Conservation (phyloP, 345 rosid genomes). For the Noccaea caerulescens region DNA sequence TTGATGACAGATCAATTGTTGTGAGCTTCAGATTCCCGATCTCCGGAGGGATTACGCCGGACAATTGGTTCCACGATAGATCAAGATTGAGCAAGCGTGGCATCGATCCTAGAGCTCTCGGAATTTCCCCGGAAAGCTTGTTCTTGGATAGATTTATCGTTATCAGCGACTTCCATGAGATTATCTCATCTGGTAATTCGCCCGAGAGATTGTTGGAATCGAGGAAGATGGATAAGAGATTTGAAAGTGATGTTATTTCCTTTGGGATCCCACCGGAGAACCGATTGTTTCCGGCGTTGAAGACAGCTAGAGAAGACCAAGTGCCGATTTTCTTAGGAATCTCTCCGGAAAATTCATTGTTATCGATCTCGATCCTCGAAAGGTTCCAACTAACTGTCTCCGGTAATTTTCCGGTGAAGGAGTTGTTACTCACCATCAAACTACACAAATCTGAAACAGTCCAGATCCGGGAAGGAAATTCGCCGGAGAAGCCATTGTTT, state of each 20-base stretch:
- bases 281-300: conserved; percentile 70
- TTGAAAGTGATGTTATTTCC: conserved; percentile 62
- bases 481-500: conserved; percentile 73
- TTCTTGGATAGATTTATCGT: conserved; percentile 64
- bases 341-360: conserved; percentile 75
- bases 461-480: conserved; percentile 78
- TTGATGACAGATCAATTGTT: conserved; percentile 68
- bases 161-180: conserved; percentile 65
- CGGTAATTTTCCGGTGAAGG: conserved; percentile 74
- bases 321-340: conserved; percentile 57
- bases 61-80: conserved; percentile 68
- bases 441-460: conserved; percentile 51
- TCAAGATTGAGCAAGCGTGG: conserved; percentile 59
- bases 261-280: conserved; percentile 66
- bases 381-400: conserved; percentile 62
- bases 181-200: conserved; percentile 59
- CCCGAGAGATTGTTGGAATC: conserved; percentile 71
- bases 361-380: conserved; percentile 65
- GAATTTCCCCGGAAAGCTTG: conserved; percentile 71
- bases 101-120: conserved; percentile 61
- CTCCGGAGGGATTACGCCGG: conserved; percentile 70
- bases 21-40: conserved; percentile 54
- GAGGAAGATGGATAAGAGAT: conserved; percentile 50
- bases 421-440: conserved; percentile 64
- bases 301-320: conserved; percentile 60